These are phyloP conservation scores for Protomyces arabidopsidicola DNA, from an alignment of 1,139 yeast genomes.

Conservation along the genomic window DNA sequence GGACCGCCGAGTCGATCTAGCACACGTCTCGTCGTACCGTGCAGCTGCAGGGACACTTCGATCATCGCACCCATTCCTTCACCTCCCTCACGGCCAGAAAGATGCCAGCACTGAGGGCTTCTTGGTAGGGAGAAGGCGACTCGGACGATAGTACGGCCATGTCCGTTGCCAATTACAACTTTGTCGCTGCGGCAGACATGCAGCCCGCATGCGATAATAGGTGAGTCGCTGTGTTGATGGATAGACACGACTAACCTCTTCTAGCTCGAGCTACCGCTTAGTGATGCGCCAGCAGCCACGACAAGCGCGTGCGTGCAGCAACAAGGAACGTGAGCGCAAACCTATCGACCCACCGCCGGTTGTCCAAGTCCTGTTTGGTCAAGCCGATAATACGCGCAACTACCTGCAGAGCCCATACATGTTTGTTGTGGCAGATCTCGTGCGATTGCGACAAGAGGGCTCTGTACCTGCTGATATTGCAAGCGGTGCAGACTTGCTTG, in stretches of 20 bases:
- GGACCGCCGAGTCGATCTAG: no score
- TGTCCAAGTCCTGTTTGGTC: slow-evolving; percentile 7
- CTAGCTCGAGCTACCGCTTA: neutral
- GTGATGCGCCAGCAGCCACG: neutral
- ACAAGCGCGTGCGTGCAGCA: neutral
- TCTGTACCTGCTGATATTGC: neutral
- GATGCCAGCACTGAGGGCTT: no score
- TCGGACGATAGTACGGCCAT: neutral
- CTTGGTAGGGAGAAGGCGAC: no score
- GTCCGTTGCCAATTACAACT: neutral
- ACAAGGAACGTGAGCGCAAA: neutral
- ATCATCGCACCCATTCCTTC: no score
- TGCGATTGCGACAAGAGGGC: neutral
- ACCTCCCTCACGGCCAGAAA: no score
- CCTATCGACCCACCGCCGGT: slow-evolving; percentile 27
- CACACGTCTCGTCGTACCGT: no score
- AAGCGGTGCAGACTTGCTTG: neutral
- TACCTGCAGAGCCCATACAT: slow-evolving; percentile 15
- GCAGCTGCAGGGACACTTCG: no score
- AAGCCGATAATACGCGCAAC: neutral
- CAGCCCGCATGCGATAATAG: neutral
- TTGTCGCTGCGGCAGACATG: neutral
- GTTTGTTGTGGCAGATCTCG: slow-evolving; percentile 17
- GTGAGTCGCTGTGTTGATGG: neutral
- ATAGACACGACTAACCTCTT: no score